Base-by-base conservation (phyloP, 1,284 basidiomycete species). In the Rhodotorula sp. region DNA sequence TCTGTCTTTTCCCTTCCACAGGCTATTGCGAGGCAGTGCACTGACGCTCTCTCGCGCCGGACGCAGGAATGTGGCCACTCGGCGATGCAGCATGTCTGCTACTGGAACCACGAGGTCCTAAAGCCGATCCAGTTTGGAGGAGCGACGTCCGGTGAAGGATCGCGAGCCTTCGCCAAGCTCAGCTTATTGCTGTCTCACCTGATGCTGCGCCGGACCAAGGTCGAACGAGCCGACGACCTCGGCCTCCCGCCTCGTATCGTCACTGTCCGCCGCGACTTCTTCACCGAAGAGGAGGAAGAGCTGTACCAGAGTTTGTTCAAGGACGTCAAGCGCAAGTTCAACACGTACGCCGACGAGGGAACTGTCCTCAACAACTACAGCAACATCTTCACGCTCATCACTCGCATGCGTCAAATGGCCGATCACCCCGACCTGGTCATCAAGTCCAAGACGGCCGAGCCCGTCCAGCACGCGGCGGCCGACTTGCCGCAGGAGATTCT, bases 151-250 rank as follows among this genome's bases (percentile, higher is more conserved):
- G 79, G 80, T 10, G 91, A 89, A 2, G 94, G 94, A 10, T 84
- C 85, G 72, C 81, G 81, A 6, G 94, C 93, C 0, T 97, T 95
- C 85, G 92, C 91, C 82, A 96, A 95, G 81, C 84, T 96, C 74
- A 91, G 88, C 26, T 86, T 93, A 60, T 83, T 99, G 42, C 84
- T 99, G 26, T 93, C 95, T 79, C 84, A 92, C 68, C 93, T 99
- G 91, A 99, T 99, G 96, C 85, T 99, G 60, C 88, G 95, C 15
- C 81, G 83, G 46, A 84, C 83, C 46, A 84, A 84, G 66, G 83
- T 99, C 53, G 91, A 99, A 86, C 87, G 91, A 62, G 95, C 95
- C 1, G 96, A 99, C 79, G 96, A 99, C 80, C 87, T 99, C 61
- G 96, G 94, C 8, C 83, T 99, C n/a, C 96, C 96, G 5, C 96